Conservation (phyloP, 2,329 filamentous ascomycete species). For the Nemania abortiva region DNA sequence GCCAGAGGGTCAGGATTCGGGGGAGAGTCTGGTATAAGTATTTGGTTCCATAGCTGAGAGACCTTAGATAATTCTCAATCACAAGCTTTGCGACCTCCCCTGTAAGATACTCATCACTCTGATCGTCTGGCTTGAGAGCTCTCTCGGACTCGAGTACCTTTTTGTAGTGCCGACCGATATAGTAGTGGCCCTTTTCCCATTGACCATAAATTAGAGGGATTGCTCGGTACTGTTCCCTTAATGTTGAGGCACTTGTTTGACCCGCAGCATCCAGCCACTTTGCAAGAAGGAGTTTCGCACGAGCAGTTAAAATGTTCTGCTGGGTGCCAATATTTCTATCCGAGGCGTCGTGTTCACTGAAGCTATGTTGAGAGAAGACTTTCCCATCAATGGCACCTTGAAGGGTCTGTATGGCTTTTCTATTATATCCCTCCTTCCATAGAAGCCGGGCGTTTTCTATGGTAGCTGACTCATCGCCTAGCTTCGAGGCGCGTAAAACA, state of each 20-base stretch:
- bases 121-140: constrained; percentile 78
- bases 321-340: constrained; percentile 60
- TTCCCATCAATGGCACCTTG: constrained; percentile 87
- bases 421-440: constrained; percentile 92
- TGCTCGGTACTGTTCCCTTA: constrained; percentile 85
- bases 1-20: constrained; percentile 91
- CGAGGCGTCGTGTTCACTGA: constrained; percentile 54
- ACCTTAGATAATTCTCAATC: constrained; percentile 92
- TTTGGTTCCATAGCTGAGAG: constrained; percentile 89
- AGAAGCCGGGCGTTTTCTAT: constrained; percentile 94
- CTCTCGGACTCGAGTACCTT: constrained; percentile 94
- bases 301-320: constrained; percentile 73
- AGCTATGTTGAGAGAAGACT: constrained; percentile 71
- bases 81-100: constrained; percentile 88
- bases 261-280: constrained; percentile 98
- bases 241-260: constrained; percentile 84
- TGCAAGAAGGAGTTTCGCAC: constrained; percentile 88
- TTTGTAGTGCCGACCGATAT: constrained; percentile 96
- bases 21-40: constrained; percentile 96
- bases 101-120: constrained; percentile 79
- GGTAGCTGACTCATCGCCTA: constrained; percentile 87
- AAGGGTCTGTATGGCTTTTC: constrained; percentile 93
- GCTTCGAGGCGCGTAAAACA: constrained; percentile 85
- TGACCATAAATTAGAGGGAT: constrained; percentile 76
- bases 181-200: constrained; percentile 98